A percentile compares a stretch with the other conserved stretches of the same genome.
Evolutionary conservation across 495 filamentous ascomycete species (phyloP).

Genomic region (Evernia prunastri): DNA sequence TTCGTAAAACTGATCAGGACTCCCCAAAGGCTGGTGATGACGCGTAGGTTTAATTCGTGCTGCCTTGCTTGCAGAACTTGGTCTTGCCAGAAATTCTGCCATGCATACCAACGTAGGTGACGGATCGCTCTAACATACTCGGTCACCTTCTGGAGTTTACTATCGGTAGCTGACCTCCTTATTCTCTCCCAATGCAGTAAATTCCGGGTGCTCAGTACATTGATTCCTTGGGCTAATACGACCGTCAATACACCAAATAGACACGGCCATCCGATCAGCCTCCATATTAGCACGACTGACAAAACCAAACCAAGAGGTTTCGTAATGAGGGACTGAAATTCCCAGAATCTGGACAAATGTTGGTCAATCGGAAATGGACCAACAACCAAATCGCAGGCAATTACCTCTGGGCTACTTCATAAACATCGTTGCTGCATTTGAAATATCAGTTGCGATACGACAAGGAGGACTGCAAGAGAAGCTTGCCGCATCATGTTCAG

Average conservation of each 20-base stretch:
- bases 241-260: slow-evolving; percentile 63
- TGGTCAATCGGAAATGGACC: neutral
- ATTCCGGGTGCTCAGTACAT: slow-evolving; percentile 53
- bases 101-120: slow-evolving; percentile 82
- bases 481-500: slow-evolving; percentile 63
- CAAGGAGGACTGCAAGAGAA: neutral
- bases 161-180: slow-evolving; percentile 62
- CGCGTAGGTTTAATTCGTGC: slow-evolving; percentile 56
- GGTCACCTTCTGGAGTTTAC: slow-evolving; percentile 62
- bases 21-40: slow-evolving; percentile 57
- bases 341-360: slow-evolving; percentile 56
- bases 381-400: slow-evolving; percentile 11
- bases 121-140: slow-evolving; percentile 79
- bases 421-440: slow-evolving; percentile 58
- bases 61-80: slow-evolving; percentile 65
- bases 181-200: slow-evolving; percentile 56
- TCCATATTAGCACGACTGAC: slow-evolving; percentile 63
- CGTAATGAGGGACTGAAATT: slow-evolving; percentile 59
- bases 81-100: slow-evolving; percentile 72
- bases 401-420: slow-evolving; percentile 67
- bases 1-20: slow-evolving; percentile 57
- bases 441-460: slow-evolving; percentile 13
- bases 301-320: slow-evolving; percentile 63
- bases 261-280: slow-evolving; percentile 70
- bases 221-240: slow-evolving; percentile 56